phyloP scores from a whole-genome alignment of 2,329 filamentous ascomycete species.

The Pyrenophora teres region DNA sequence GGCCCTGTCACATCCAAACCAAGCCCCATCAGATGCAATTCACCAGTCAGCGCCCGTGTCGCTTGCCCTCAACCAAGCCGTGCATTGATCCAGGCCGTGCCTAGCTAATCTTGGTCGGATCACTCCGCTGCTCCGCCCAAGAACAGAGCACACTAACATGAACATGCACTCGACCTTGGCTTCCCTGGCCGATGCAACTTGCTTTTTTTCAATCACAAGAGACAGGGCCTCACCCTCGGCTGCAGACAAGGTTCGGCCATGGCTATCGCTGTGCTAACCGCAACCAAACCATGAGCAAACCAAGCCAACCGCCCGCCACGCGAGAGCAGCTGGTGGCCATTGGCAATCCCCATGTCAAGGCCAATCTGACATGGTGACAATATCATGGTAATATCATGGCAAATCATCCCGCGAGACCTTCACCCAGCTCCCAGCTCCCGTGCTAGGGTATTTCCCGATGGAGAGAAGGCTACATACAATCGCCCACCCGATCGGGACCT shows the following conservation, averaged over 20 bases:
- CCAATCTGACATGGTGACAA: not conserved
- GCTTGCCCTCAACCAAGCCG: slow-evolving; percentile 4
- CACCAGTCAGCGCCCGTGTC: slow-evolving; percentile 24
- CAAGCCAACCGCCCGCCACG: not conserved
- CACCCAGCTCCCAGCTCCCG: not conserved
- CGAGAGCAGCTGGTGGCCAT: too few species aligned
- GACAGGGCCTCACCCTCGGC: too few species aligned
- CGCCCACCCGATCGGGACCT: slow-evolving; percentile 4
- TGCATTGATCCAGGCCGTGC: slow-evolving; percentile 10
- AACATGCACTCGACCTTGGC: not conserved
- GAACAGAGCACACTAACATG: not conserved
- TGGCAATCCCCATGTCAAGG: not conserved
- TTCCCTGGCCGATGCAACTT: not conserved
- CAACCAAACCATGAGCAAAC: too few species aligned
- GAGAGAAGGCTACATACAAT: slow-evolving; percentile 2
- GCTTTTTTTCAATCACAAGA: slow-evolving; percentile 1
- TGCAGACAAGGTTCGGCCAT: too few species aligned
- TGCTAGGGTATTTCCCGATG: slow-evolving; percentile 1
- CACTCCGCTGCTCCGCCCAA: slow-evolving; percentile 11
- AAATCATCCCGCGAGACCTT: too few species aligned
- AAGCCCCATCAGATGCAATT: slow-evolving; percentile 30
- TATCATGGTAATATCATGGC: too few species aligned
- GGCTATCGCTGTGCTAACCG: not conserved
- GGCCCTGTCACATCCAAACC: slow-evolving; percentile 27
- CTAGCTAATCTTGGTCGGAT: slow-evolving; percentile 6